Conservation (phyloP, 805 yeast species). For the Candida piceae region DNA sequence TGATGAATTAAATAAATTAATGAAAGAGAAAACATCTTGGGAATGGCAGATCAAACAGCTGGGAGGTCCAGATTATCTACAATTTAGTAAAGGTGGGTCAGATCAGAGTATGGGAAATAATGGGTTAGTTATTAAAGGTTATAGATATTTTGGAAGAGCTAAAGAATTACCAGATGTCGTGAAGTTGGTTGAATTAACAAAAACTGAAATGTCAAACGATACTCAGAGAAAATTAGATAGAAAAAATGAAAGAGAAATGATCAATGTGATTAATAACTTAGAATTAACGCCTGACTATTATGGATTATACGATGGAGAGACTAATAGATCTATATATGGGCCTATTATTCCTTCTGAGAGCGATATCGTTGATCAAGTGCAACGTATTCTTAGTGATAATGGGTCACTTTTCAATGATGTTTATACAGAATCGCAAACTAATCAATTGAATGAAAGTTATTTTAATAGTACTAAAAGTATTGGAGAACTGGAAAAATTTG, state of each 20-base stretch:
- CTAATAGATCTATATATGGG: not conserved
- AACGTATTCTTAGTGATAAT: constrained; percentile 11
- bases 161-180: constrained; percentile 71
- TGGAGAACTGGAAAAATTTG: constrained; percentile 25
- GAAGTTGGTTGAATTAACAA: constrained; percentile 35
- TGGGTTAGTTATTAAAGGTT: constrained; percentile 40
- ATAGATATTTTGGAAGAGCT: constrained; percentile 80
- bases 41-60: constrained; percentile 64
- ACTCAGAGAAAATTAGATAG: constrained; percentile 11
- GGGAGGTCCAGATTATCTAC: constrained; percentile 68
- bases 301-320: constrained; percentile 37
- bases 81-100: constrained; percentile 4
- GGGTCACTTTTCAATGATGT: constrained; percentile 6
- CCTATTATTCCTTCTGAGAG: constrained; percentile 6
- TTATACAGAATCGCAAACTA: constrained; percentile 4
- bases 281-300: constrained; percentile 32
- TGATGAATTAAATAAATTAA: constrained; percentile 62
- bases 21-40: constrained; percentile 72
- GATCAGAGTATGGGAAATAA: not conserved
- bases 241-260: constrained; percentile 6
- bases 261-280: not conserved
- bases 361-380: constrained; percentile 10
- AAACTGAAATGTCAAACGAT: constrained; percentile 16
- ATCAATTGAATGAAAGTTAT: constrained; percentile 11
- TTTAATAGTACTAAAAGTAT: not conserved